A percentile compares a stretch with the other conserved stretches of the same genome.
These are phyloP conservation scores for Pseudopyrenochaeta lycopersici DNA, from an alignment of 2,329 filamentous ascomycete genomes.

Conservation along the genomic window DNA sequence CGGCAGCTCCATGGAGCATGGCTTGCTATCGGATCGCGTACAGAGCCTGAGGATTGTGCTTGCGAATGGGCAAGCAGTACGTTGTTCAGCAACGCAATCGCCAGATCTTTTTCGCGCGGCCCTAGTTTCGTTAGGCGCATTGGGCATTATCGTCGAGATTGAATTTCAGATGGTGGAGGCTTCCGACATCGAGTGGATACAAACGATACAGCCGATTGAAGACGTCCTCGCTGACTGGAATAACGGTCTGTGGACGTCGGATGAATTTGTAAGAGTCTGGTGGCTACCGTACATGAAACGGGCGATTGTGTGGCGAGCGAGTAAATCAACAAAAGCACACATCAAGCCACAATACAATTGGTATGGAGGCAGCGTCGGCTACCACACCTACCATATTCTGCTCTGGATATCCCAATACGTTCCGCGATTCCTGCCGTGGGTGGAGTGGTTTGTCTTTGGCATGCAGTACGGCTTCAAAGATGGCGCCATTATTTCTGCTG, in stretches of 20 bases:
- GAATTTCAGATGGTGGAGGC: constrained; percentile 82
- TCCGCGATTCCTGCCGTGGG: constrained; percentile 81
- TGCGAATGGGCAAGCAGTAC: constrained; percentile 76
- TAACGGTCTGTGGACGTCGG: constrained; percentile 77
- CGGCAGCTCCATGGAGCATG: constrained; percentile 84
- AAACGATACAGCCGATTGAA: constrained; percentile 76
- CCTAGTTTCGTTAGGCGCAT: constrained; percentile 83
- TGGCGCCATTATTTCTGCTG: constrained; percentile 72
- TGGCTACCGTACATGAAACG: constrained; percentile 94
- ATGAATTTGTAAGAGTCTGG: constrained; percentile 94
- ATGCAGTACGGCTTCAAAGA: constrained; percentile 95
- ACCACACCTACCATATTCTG: constrained; percentile 90
- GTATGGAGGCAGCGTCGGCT: constrained; percentile 84
- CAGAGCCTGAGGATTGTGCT: constrained; percentile 80
- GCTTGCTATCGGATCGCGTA: constrained; percentile 82
- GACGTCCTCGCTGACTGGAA: constrained; percentile 77
- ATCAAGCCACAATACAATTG: constrained; percentile 72
- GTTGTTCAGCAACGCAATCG: constrained; percentile 73
- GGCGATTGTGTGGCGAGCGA: constrained; percentile 89
- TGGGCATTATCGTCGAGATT: constrained; percentile 91
- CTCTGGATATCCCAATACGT: constrained; percentile 81
- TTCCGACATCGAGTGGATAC: constrained; percentile 87
- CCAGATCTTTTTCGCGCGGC: constrained; percentile 87
- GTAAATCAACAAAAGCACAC: constrained; percentile 73
- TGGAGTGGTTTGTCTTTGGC: constrained; percentile 97